Evolutionary conservation across 1,139 yeast species (phyloP).

Genomic region (Geotrichum histeridarum): DNA sequence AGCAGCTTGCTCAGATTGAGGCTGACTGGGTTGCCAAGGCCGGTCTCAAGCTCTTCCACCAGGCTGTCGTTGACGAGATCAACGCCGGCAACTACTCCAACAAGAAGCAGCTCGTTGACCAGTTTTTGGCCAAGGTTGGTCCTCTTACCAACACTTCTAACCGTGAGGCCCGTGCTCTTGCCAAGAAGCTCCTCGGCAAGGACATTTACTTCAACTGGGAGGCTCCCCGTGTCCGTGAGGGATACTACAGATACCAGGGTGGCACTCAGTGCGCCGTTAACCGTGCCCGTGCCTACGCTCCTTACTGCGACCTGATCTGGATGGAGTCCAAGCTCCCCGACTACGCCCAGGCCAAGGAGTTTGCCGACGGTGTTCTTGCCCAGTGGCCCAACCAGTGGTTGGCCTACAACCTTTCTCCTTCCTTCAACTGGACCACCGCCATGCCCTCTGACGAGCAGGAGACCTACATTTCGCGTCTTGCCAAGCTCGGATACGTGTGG

Average conservation of each 20-base stretch:
- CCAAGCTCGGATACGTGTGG: conserved; percentile 91
- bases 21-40: conserved; percentile 80
- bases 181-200: conserved; percentile 70
- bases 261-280: conserved; percentile 97
- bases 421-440: conserved; percentile 96
- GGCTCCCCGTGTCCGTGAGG: conserved; percentile 92
- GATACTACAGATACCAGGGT: conserved; percentile 93
- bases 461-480: conserved; percentile 83
- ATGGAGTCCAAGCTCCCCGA: conserved; percentile 98
- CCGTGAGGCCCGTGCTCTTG: conserved; percentile 74
- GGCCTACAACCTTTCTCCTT: conserved; percentile 92
- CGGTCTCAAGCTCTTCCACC: conserved; percentile 81
- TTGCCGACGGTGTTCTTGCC: conserved; percentile 83
- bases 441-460: conserved; percentile 85
- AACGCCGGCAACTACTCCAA: conserved; percentile 55
- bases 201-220: conserved; percentile 95
- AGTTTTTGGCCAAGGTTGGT: conserved; percentile 64
- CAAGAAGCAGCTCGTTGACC: conserved; percentile 59
- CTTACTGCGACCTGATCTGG: conserved; percentile 95
- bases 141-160: conserved; percentile 74
- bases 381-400: conserved; percentile 88
- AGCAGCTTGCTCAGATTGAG: conserved; percentile 66
- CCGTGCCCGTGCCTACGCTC: conserved; percentile 95
- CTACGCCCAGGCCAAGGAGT: conserved; percentile 87
- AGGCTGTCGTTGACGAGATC: conserved; percentile 85